These are phyloP conservation scores for Zoysia matrella DNA, from an alignment of 202 grass and related monocot genomes.

Conservation along the genomic window DNA sequence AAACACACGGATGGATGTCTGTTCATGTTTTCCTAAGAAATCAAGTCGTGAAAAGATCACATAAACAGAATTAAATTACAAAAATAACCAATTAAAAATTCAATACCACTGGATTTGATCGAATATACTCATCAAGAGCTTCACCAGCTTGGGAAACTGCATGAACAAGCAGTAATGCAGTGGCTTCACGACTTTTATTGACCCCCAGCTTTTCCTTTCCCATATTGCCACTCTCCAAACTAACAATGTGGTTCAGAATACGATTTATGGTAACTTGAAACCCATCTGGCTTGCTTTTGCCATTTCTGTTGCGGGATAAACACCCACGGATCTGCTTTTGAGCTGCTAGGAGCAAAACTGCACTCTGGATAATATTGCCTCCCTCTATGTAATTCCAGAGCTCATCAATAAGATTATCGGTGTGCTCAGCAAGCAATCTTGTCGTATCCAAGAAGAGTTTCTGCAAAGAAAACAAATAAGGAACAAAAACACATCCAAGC, in stretches of 20 bases:
- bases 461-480: constrained; percentile 11
- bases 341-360: constrained; percentile 40
- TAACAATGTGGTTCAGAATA: neutral
- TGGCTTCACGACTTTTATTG: neutral
- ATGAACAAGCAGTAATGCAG: constrained; percentile 13
- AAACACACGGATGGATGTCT: neutral
- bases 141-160: constrained; percentile 29
- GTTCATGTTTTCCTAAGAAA: neutral
- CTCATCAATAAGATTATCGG: constrained; percentile 36
- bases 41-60: neutral
- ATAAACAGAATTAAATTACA: neutral
- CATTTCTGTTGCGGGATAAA: neutral
- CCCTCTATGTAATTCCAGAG: constrained; percentile 33
- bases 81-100: neutral
- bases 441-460: constrained; percentile 42
- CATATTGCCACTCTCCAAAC: constrained; percentile 19
- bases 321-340: constrained; percentile 1
- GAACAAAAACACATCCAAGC: neutral
- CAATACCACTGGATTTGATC: constrained; percentile 29
- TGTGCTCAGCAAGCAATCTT: constrained; percentile 31
- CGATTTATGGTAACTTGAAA: neutral
- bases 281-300: neutral
- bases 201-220: constrained; percentile 4
- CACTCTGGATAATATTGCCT: constrained; percentile 29
- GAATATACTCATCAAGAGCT: constrained; percentile 33